These are phyloP conservation scores for Hansenula sp. DNA, from an alignment of 1,139 yeast species.

Conservation along the genomic window DNA sequence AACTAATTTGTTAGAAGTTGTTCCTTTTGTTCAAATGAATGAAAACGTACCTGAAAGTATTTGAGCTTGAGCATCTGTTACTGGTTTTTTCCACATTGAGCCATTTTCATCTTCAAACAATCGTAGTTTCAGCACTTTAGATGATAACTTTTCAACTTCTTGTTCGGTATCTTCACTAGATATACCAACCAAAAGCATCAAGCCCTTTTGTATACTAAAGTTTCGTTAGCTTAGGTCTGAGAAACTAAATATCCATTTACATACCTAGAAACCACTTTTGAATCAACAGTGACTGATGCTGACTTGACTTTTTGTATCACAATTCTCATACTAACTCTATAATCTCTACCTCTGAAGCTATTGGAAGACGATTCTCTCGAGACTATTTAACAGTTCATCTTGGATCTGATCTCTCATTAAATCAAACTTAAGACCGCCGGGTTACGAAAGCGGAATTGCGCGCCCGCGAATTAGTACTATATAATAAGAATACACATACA, in stretches of 20 bases:
- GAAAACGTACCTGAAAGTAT: conserved; percentile 39
- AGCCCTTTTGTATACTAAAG: conserved; percentile 55
- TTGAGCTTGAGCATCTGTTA: conserved; percentile 50
- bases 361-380: too few relatives aligned
- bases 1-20: conserved; percentile 33
- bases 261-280: conserved; percentile 61
- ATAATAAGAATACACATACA: too few relatives aligned
- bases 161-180: conserved; percentile 69
- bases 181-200: conserved; percentile 80
- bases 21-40: conserved; percentile 14
- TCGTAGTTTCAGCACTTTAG: conserved; percentile 59
- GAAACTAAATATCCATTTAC: conserved; percentile 23
- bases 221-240: background rate
- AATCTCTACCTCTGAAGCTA: too few relatives aligned
- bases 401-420: too few relatives aligned
- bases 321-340: too few relatives aligned
- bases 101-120: conserved; percentile 65
- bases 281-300: conserved; percentile 84
- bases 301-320: conserved; percentile 83
- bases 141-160: conserved; percentile 66
- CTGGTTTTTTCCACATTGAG: conserved; percentile 57
- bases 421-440: too few relatives aligned
- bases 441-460: too few relatives aligned
- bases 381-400: too few relatives aligned
- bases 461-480: too few relatives aligned